phyloP scores from a whole-genome alignment of 1,284 basidiomycete genomes.

The Rhodotorula sp. region DNA sequence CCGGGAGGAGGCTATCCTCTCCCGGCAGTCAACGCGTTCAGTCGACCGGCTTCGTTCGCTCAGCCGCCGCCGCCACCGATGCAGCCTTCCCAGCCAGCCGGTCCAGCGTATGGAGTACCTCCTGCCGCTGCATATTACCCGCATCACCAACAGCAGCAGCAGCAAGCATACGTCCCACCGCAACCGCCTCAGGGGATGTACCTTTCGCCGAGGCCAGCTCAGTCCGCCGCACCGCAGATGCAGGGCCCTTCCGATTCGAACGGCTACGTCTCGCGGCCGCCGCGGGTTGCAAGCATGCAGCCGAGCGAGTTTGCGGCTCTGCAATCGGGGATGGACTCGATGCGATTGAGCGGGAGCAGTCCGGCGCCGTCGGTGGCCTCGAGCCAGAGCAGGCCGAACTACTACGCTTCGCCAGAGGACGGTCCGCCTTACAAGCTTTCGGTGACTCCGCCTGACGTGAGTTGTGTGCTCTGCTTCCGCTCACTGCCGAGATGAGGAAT shows the following conservation, averaged over 20 bases:
- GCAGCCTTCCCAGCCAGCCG: background rate
- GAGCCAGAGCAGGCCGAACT: slow-evolving; percentile 13
- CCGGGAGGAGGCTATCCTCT: background rate
- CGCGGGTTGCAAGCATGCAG: slow-evolving; percentile 28
- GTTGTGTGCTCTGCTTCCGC: background rate
- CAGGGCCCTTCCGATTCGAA: background rate
- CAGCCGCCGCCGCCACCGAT: background rate
- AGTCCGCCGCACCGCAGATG: background rate
- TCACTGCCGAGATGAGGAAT: background rate
- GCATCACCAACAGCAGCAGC: slow-evolving; percentile 5
- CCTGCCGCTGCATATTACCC: slow-evolving; percentile 10
- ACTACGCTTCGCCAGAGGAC: slow-evolving; percentile 34
- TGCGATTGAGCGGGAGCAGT: background rate
- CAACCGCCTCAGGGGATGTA: slow-evolving; percentile 7
- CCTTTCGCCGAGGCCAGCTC: slow-evolving; percentile 7
- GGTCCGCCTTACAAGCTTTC: slow-evolving; percentile 38
- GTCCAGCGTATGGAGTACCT: background rate
- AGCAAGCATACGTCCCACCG: slow-evolving; percentile 7
- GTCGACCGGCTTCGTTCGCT: slow-evolving; percentile 21
- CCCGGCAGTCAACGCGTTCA: slow-evolving; percentile 7
- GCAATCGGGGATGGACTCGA: slow-evolving; percentile 11
- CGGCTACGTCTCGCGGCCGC: slow-evolving; percentile 11
- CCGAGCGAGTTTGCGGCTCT: slow-evolving; percentile 25
- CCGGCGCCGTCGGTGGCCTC: background rate
- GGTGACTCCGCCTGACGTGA: slow-evolving; percentile 35